Base-by-base conservation (phyloP, 140 eudicot species). In the Oenanthe javanica region DNA sequence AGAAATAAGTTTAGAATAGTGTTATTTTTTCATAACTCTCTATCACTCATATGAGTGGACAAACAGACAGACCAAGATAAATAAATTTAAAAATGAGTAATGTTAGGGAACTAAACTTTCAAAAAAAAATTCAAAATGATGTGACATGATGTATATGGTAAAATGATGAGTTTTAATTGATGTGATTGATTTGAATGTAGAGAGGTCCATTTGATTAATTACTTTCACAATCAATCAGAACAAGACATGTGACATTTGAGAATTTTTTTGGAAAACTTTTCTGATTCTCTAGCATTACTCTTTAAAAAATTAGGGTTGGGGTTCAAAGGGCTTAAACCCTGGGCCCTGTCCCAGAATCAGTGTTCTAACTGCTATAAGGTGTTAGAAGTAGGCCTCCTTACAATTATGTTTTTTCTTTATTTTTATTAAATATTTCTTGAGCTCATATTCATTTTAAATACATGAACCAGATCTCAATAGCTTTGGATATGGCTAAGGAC, bases 401-500 rank as follows among this genome's bases (percentile, higher is more conserved):
- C 25, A 18, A 0, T 40, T 6, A 0, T 15, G 40, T 36, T 16
- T 42, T 36, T 40, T 71, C 25, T 71, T 71, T 31, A 12, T 40
- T 71, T 43, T 71, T 67, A 19, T 1, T 13, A 31, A 36, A 14
- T 27, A 23, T 3, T 13, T 25, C 27, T 12, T 27, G 8, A 21
- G 47, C 77, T 9, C 52, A 0, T 9, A 9, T 18, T 74, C 15
- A 72, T 81, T 76, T 46, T 45, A 59, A 66, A 47, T 77, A 70
- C 27, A 75, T 15, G 52, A 69, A 70, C 64, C 76, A 93, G 98
- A 93, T 93, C 64, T 97, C 97, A 51, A 93, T 93, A 54, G 98
- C 98, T 75, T 77, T 93, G 84, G 98, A 93, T 85, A 93, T 93
- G 97, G 98, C 98, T 25, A 93, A 91, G 85, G 97, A 91, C 82